Conservation (phyloP, 306 rosid species). For the Vigna nakashimae region DNA sequence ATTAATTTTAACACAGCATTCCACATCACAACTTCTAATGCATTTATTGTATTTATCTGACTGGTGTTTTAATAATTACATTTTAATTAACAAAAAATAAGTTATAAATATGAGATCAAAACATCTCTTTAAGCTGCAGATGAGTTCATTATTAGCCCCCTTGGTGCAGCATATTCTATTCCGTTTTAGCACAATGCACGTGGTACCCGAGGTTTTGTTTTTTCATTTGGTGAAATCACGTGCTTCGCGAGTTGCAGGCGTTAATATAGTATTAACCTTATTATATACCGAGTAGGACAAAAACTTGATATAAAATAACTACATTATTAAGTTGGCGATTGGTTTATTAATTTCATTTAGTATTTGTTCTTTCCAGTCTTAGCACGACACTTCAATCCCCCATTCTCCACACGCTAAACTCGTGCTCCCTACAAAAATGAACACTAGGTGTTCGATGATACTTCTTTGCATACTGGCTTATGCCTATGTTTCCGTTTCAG, state of each 20-base stretch:
- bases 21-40: no score
- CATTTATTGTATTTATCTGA: no score
- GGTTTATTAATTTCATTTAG: not conserved
- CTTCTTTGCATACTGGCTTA: slow-evolving; percentile 1
- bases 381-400: not conserved
- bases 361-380: not conserved
- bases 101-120: not conserved
- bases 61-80: no score
- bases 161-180: not conserved
- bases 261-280: slow-evolving; percentile 20
- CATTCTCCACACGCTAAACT: no score
- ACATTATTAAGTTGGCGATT: not conserved
- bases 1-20: no score
- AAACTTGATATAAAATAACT: not conserved
- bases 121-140: not conserved
- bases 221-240: not conserved
- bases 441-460: slow-evolving; percentile 11
- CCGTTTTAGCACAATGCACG: slow-evolving; percentile 2
- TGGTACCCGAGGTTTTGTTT: slow-evolving; percentile 25
- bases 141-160: not conserved
- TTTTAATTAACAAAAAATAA: no score
- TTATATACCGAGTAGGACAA: not conserved
- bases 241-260: slow-evolving; percentile 41
- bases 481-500: not conserved
- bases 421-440: not conserved